Percentiles rank a stretch among this genome's conserved stretches.
These are phyloP conservation scores for Moricandia moricandioides DNA, from an alignment of 345 rosid genomes.

Conservation along the genomic window DNA sequence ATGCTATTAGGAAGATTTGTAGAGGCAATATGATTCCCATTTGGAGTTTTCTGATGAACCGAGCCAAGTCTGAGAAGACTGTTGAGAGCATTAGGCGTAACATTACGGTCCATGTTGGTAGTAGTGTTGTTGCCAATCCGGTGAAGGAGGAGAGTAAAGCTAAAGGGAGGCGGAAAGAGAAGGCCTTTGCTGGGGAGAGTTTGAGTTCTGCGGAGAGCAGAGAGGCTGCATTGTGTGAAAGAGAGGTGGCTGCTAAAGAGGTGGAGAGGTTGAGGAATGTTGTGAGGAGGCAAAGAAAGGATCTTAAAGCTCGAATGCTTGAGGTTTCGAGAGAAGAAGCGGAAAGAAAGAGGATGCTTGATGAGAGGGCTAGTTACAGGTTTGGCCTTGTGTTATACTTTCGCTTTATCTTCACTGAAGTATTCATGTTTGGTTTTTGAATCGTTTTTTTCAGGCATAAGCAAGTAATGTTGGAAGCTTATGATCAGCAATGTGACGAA, in stretches of 20 bases:
- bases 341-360: conserved; percentile 88
- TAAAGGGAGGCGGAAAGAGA: conserved; percentile 59
- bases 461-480: conserved; percentile 81
- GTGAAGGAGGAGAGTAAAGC: conserved; percentile 55
- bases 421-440: not conserved
- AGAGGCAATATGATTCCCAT: conserved; percentile 86
- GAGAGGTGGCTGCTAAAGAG: conserved; percentile 71
- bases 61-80: conserved; percentile 81
- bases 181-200: conserved; percentile 37
- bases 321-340: conserved; percentile 88
- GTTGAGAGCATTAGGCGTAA: conserved; percentile 74
- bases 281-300: conserved; percentile 76
- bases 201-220: conserved; percentile 47
- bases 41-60: conserved; percentile 60
- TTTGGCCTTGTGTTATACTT: conserved; percentile 15
- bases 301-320: conserved; percentile 74
- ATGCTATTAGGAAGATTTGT: conserved; percentile 64
- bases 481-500: conserved; percentile 91
- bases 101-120: conserved; percentile 65
- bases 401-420: not conserved
- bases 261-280: conserved; percentile 73
- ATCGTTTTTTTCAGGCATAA: conserved; percentile 53
- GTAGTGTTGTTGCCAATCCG: not conserved
- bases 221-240: conserved; percentile 65
- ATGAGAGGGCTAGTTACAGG: conserved; percentile 82